phyloP scores from a whole-genome alignment of 768 basidiomycete species.

The Suillus lakei region DNA sequence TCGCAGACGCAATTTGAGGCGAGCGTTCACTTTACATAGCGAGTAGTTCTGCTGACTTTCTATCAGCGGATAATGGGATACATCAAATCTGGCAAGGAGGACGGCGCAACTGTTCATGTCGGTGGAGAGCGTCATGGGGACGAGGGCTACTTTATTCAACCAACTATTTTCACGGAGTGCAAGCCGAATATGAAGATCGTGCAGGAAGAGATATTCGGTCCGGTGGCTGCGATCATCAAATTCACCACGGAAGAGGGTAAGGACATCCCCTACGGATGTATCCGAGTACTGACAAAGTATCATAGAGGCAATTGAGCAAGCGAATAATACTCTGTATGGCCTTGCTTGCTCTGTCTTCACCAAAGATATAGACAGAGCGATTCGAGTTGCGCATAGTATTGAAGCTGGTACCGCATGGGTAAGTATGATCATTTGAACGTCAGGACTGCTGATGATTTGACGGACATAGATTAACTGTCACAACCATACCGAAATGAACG shows the following conservation, averaged over 20 bases:
- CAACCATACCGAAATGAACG: slow-evolving; percentile 46
- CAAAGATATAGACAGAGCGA: slow-evolving; percentile 47
- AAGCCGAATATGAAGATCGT: slow-evolving; percentile 61
- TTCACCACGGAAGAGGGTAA: slow-evolving; percentile 60
- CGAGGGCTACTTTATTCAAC: slow-evolving; percentile 67
- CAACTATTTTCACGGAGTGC: slow-evolving; percentile 66
- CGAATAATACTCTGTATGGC: slow-evolving; percentile 58
- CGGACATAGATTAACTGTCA: slow-evolving; percentile 44
- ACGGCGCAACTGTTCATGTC: slow-evolving; percentile 61
- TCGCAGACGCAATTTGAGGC: slow-evolving; percentile 53
- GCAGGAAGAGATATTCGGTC: slow-evolving; percentile 67
- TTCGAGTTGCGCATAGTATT: slow-evolving; percentile 43
- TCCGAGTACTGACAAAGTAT: background rate
- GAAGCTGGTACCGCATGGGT: slow-evolving; percentile 48
- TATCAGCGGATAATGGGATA: slow-evolving; percentile 61
- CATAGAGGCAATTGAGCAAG: slow-evolving; percentile 37
- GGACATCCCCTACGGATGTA: slow-evolving; percentile 10
- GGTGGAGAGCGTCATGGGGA: slow-evolving; percentile 59
- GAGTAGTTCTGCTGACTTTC: background rate
- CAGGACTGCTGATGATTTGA: background rate
- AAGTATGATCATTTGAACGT: slow-evolving; percentile 8
- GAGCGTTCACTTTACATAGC: background rate
- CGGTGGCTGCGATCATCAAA: slow-evolving; percentile 69
- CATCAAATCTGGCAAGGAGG: slow-evolving; percentile 61
- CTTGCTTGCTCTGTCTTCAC: slow-evolving; percentile 60